Conservation (phyloP, 2,329 filamentous ascomycete species). For the Sporothrix variecibatus region DNA sequence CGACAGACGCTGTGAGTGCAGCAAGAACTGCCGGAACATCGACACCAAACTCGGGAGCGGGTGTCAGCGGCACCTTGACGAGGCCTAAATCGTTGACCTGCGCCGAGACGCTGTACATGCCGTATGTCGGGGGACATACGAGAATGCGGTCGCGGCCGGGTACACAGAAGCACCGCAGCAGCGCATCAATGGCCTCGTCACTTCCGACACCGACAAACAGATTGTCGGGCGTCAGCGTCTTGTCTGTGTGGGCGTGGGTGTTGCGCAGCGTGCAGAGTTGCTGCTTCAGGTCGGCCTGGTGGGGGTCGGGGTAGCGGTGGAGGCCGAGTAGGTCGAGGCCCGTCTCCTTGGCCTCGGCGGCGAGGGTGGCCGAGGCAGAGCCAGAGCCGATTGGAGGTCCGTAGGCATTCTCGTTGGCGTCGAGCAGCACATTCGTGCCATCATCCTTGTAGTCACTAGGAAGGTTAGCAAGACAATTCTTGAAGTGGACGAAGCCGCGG, state of each 20-base stretch:
- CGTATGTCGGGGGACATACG: slow-evolving; percentile 94
- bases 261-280: slow-evolving; percentile 85
- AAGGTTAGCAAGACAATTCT: neutral
- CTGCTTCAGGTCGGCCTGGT: slow-evolving; percentile 85
- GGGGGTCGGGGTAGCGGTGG: slow-evolving; percentile 94
- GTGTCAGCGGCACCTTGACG: slow-evolving; percentile 79
- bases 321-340: slow-evolving; percentile 75
- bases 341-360: slow-evolving; percentile 66
- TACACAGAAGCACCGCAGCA: slow-evolving; percentile 89
- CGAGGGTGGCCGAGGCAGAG: slow-evolving; percentile 74
- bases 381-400: slow-evolving; percentile 72
- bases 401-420: slow-evolving; percentile 97
- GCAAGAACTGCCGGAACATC: slow-evolving; percentile 69
- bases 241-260: slow-evolving; percentile 75
- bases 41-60: slow-evolving; percentile 71
- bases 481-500: too few species aligned
- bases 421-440: slow-evolving; percentile 90
- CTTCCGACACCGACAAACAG: slow-evolving; percentile 94
- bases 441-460: slow-evolving; percentile 96
- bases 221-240: slow-evolving; percentile 74
- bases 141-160: slow-evolving; percentile 88
- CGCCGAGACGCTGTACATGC: slow-evolving; percentile 95
- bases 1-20: slow-evolving; percentile 48
- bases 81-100: slow-evolving; percentile 90
- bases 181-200: slow-evolving; percentile 93